Conservation (phyloP, 495 filamentous ascomycete genomes). For the Penicillium canescens region DNA sequence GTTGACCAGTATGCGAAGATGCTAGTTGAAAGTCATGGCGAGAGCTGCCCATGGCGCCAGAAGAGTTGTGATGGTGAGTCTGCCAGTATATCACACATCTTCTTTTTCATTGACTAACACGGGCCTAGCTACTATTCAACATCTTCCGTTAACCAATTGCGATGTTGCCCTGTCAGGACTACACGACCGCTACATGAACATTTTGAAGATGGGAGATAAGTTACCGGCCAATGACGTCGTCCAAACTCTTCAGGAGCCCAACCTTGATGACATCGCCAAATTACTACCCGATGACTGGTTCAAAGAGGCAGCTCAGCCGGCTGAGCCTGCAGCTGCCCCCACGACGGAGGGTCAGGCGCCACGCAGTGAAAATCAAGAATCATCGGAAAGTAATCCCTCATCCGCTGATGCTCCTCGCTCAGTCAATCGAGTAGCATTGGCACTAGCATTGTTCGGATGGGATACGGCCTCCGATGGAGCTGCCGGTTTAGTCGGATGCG, state of each 20-base stretch:
- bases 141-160: conserved; percentile 57
- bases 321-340: conserved; percentile 10
- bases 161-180: conserved; percentile 56
- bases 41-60: conserved; percentile 82
- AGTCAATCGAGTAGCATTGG: conserved; percentile 66
- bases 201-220: conserved; percentile 47
- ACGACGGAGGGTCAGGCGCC: conserved; percentile 7
- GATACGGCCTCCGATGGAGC: conserved; percentile 64
- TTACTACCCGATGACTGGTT: conserved; percentile 35
- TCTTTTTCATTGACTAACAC: conserved; percentile 9
- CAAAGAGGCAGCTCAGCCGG: conserved; percentile 22
- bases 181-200: conserved; percentile 59
- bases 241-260: conserved; percentile 43
- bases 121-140: conserved; percentile 49
- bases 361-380: conserved; percentile 7
- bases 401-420: conserved; percentile 12
- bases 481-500: conserved; percentile 72
- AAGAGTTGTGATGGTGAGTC: conserved; percentile 77
- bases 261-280: conserved; percentile 33
- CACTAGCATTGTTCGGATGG: conserved; percentile 86
- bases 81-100: not conserved
- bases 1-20: conserved; percentile 74
- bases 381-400: not conserved
- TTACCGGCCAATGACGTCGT: conserved; percentile 51
- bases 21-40: conserved; percentile 75